Evolutionary conservation across 2,329 filamentous ascomycete species (phyloP).

Genomic region (Botrytis squamosa): DNA sequence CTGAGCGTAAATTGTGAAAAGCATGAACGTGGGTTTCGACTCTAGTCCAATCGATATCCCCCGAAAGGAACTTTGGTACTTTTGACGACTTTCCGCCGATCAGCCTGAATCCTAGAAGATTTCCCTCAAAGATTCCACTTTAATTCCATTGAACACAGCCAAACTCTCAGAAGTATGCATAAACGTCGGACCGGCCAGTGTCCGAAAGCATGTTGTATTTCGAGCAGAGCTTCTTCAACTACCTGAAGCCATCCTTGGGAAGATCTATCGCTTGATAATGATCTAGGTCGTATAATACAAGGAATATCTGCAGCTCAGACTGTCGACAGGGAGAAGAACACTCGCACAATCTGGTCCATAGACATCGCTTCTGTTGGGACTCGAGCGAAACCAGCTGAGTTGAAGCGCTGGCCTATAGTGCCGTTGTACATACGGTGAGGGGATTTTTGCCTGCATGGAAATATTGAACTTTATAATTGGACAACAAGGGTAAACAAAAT

Average conservation of each 20-base stretch:
- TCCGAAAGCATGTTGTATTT: neutral
- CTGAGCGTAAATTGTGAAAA: neutral
- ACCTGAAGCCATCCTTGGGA: slow-evolving; percentile 8
- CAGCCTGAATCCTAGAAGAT: neutral
- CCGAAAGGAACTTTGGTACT: neutral
- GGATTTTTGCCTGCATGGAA: neutral
- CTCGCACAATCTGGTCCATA: neutral
- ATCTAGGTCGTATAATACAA: slow-evolving; percentile 10
- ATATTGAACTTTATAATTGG: slow-evolving; percentile 12
- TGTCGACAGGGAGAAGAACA: slow-evolving; percentile 3
- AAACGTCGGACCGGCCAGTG: neutral
- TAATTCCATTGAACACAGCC: neutral
- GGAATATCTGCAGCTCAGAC: neutral
- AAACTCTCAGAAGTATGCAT: neutral
- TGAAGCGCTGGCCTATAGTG: neutral
- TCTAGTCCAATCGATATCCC: neutral
- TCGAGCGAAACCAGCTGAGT: neutral
- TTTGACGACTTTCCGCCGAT: neutral
- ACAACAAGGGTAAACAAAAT: slow-evolving; percentile 13
- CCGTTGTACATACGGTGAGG: neutral
- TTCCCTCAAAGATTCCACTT: slow-evolving; percentile 9
- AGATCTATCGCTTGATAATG: slow-evolving; percentile 16
- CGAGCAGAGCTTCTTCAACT: neutral
- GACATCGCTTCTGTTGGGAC: slow-evolving; percentile 12
- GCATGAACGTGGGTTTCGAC: slow-evolving; percentile 6